Evolutionary conservation across 495 filamentous ascomycete genomes (phyloP), one percentile per base, ranked within the genome.

Genomic region (Alectoria sarmentosa): DNA sequence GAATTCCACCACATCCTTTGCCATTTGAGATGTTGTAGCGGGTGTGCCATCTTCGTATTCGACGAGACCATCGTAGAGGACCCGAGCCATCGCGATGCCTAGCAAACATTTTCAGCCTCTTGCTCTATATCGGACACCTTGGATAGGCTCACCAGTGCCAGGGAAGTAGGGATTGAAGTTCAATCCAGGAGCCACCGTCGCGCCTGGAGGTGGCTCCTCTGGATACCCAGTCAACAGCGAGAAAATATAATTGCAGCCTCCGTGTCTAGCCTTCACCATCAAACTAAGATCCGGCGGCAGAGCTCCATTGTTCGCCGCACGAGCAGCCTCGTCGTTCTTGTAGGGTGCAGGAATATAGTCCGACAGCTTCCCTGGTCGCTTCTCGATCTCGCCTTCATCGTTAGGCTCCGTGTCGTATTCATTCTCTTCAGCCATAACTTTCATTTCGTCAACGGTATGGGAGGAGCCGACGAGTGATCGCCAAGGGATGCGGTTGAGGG

Each of bases 81-180:
- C 93, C 82, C 95, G 92, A 71, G 88, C 92, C 95, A 99, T 99
- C 70, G 90, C 95, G 76, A 99, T 99, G 71, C 92, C 84, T 86
- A 65, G 23, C 38, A 55, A 64, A n/a, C 6, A 36, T 64, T 55
- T 52, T 63, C 26, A 62, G 41, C 55, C 42, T 34, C 30, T 36
- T 30, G n/a, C 44, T 46, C 19, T 36, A 19, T 8, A 19, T 6
- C 19, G 15, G 34, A 55, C n/a, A 21, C 4, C 4, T 37, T 10
- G n/a, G 11, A 66, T 32, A 58, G 58, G 58, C 69, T 58, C 58
- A 71, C 84, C 94, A 67, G 94, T 98, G 70, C 95, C 95, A 60
- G 94, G 94, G 86, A 99, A 99, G 82, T 97, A 99, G 36, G 94
- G 94, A 85, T 99, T 99, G 85, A 99, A 99, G 84, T 98, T 96